Evolutionary conservation across 768 basidiomycete species (phyloP).

Genomic region (Boletellus ananas): DNA sequence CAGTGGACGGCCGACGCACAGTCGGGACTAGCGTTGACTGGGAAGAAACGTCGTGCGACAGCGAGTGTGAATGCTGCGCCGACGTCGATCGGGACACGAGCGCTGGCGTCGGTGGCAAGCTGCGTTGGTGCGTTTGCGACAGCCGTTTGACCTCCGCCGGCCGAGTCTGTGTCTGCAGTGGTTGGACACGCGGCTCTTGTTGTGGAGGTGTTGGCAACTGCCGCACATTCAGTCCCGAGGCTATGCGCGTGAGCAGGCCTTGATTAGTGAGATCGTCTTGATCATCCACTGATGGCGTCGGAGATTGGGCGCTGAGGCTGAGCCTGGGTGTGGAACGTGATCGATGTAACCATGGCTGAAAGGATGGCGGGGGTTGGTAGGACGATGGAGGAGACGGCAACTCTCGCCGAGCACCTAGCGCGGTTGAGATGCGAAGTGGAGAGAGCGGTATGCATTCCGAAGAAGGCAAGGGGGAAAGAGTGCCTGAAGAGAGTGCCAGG

Average conservation of each 20-base stretch:
- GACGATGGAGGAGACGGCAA: conserved; percentile 30
- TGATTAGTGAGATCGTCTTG: conserved; percentile 12
- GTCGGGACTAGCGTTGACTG: conserved; percentile 1
- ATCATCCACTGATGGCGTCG: conserved; percentile 15
- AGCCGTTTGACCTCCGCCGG: conserved; percentile 17
- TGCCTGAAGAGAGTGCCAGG: conserved; percentile 17
- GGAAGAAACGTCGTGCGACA: conserved; percentile 12
- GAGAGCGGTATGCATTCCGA: conserved; percentile 28
- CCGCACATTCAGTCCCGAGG: conserved; percentile 22
- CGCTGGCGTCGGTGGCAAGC: conserved; percentile 41
- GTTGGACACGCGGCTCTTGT: conserved; percentile 14
- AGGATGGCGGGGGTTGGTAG: conserved; percentile 27
- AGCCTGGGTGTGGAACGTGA: conserved; percentile 39
- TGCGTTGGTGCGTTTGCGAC: conserved; percentile 33
- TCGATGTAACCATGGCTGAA: conserved; percentile 30
- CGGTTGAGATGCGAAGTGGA: conserved; percentile 18
- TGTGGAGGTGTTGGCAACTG: conserved; percentile 34
- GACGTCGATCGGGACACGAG: conserved; percentile 16
- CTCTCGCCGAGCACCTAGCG: conserved; percentile 20
- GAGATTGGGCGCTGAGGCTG: conserved; percentile 14
- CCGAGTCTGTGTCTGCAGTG: conserved; percentile 12
- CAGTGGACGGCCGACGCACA: conserved; percentile 7
- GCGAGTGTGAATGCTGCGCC: conserved; percentile 16
- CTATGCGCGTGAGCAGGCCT: conserved; percentile 16
- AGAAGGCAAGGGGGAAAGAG: conserved; percentile 29